Conservation (phyloP, 2,329 filamentous ascomycete species). For the Penicillium sp. region DNA sequence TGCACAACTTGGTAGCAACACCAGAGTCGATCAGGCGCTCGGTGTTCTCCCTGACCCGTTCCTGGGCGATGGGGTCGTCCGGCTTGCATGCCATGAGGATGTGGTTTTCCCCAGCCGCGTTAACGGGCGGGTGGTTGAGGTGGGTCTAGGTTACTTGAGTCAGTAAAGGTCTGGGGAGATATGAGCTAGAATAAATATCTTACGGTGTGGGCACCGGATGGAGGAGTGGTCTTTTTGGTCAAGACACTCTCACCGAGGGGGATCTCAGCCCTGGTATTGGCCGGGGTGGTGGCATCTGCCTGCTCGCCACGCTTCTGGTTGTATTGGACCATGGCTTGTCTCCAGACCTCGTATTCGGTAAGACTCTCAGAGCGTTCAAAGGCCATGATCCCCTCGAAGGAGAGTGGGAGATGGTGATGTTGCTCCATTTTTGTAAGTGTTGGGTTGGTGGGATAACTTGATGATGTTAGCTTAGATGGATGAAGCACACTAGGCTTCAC, state of each 20-base stretch:
- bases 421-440: background rate
- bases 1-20: background rate
- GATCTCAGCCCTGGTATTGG: background rate
- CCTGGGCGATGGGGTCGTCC: background rate
- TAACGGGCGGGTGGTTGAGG: background rate
- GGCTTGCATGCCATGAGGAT: background rate
- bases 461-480: background rate
- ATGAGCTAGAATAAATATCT: background rate
- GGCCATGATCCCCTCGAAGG: background rate
- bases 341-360: background rate
- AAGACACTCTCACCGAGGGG: background rate
- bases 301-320: background rate
- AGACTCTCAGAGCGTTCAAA: background rate
- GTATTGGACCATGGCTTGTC: background rate
- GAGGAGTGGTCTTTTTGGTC: background rate
- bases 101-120: background rate
- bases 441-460: background rate
- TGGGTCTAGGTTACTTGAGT: background rate
- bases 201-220: background rate
- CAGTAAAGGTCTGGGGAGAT: background rate
- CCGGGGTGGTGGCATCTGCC: no score
- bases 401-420: background rate
- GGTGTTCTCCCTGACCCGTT: background rate
- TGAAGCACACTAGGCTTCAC: no score
- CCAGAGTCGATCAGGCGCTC: background rate